Evolutionary conservation across 139 green algal genomes (phyloP), one percentile per base, ranked within the genome.

Genomic region (Chlorella sp.): DNA sequence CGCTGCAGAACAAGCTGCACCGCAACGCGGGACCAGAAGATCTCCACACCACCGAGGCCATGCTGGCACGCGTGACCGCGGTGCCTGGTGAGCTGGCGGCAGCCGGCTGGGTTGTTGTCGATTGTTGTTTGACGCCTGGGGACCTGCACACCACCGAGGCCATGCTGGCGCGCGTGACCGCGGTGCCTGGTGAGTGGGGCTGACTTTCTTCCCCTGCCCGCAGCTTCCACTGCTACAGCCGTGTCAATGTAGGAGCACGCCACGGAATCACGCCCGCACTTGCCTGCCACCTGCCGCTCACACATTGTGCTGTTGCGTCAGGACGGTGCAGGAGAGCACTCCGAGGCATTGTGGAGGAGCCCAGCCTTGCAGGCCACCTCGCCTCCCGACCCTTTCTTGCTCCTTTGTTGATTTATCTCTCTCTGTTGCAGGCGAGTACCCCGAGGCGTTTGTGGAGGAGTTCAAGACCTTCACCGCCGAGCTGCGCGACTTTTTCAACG

Each of bases 1-100:
- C 97, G 38, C 95, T 99, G 75, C 90, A 94, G 84, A 99, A 99
- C 93, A 99, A 99, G 95, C 92, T 99, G 77, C 97, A 99, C 91
- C 92, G 97, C 84, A 98, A 97, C 87, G 97, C 97, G 34, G 97
- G 95, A 0, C 97, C 97, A 0, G 97, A 99, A 87, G 97, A 99
- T 90, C 90, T 99, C 48, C 92, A 98, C 44, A 97, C 97, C 13
- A 96, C 95, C 0, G 96, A 99, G 90, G 86, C 83, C 5, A 97
- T 99, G 95, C 92, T 99, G 67, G 77, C 84, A 38, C 92, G 93
- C 44, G 87, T 99, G 40, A 93, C 90, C 19, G 83, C 84, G 26
- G 64, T 83, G 28, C 78, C 82, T 2, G 84, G 85, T 81, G n/a
- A 58, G 76, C 36, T 26, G 46, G 13, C 8, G 46, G 48, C 17